These are phyloP conservation scores for Yarrowia sp. DNA, from an alignment of 805 yeast species.

Conservation along the genomic window DNA sequence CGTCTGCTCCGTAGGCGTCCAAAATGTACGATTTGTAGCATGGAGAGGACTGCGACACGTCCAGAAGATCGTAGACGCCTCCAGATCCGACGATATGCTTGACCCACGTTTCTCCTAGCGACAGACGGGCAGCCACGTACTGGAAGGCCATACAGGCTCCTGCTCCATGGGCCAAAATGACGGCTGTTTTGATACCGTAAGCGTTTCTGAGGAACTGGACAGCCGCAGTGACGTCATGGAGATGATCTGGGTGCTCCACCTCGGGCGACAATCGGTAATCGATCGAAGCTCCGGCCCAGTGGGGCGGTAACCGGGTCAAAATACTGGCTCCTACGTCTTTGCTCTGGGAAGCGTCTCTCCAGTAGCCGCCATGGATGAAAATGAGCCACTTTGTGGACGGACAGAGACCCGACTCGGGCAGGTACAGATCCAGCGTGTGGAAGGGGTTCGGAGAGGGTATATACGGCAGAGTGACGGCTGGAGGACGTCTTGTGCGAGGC, in stretches of 20 bases:
- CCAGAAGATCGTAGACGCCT: constrained; percentile 40
- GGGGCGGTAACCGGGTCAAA: constrained; percentile 45
- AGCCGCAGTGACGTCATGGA: constrained; percentile 61
- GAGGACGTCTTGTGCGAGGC: constrained; percentile 40
- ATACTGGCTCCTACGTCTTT: constrained; percentile 59
- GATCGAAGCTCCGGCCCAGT: constrained; percentile 51
- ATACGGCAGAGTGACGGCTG: constrained; percentile 40
- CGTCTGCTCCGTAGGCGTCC: constrained; percentile 40
- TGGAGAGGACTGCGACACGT: constrained; percentile 34
- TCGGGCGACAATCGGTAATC: constrained; percentile 75
- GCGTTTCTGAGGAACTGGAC: constrained; percentile 47
- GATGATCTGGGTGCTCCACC: constrained; percentile 65
- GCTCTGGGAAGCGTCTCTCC: constrained; percentile 76
- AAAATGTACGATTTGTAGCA: constrained; percentile 37
- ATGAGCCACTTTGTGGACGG: constrained; percentile 50
- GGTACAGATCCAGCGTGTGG: constrained; percentile 40
- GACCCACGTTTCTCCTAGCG: constrained; percentile 40
- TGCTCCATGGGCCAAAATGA: constrained; percentile 76
- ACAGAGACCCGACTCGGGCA: constrained; percentile 39
- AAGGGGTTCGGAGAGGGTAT: constrained; percentile 40
- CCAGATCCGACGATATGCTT: constrained; percentile 40
- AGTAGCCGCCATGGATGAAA: constrained; percentile 87
- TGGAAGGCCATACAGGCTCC: constrained; percentile 76
- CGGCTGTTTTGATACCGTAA: constrained; percentile 47
- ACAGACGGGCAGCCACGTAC: constrained; percentile 44